These are phyloP conservation scores for Mucor saturninus DNA, from an alignment of 371 early-diverging fungal species.

Conservation along the genomic window DNA sequence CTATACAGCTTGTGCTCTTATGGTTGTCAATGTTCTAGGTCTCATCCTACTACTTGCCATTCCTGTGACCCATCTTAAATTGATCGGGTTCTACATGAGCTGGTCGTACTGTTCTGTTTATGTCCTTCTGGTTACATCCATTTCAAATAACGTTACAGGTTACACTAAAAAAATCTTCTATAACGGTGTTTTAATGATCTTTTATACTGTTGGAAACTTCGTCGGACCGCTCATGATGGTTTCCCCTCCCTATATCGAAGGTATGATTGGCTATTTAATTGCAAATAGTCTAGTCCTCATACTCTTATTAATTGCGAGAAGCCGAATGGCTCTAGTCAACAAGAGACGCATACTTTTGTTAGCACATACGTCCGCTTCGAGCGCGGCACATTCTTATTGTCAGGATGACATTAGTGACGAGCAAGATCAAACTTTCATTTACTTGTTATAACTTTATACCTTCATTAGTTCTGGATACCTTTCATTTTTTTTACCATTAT, in stretches of 20 bases:
- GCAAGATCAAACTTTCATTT: constrained; percentile 47
- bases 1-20: constrained; percentile 24
- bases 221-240: constrained; percentile 43
- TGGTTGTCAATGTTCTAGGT: constrained; percentile 26
- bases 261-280: constrained; percentile 33
- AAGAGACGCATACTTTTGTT: constrained; percentile 26
- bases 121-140: constrained; percentile 32
- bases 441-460: constrained; percentile 28
- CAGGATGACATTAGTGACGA: constrained; percentile 45
- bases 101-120: constrained; percentile 33
- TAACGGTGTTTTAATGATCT: constrained; percentile 36
- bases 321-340: constrained; percentile 32
- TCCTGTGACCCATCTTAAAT: constrained; percentile 22
- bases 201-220: constrained; percentile 40
- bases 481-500: too few relatives aligned
- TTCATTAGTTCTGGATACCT: too few relatives aligned
- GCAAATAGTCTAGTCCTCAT: constrained; percentile 28
- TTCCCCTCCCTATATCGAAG: constrained; percentile 28
- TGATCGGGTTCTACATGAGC: constrained; percentile 33
- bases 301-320: constrained; percentile 32
- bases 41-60: constrained; percentile 28
- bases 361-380: constrained; percentile 22
- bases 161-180: constrained; percentile 39
- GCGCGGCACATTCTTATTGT: constrained; percentile 18
- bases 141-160: constrained; percentile 36